A percentile compares a stretch with the other conserved stretches of the same genome.
These are phyloP conservation scores for Rubus parviflorus DNA, from an alignment of 306 rosid genomes.

Conservation along the genomic window DNA sequence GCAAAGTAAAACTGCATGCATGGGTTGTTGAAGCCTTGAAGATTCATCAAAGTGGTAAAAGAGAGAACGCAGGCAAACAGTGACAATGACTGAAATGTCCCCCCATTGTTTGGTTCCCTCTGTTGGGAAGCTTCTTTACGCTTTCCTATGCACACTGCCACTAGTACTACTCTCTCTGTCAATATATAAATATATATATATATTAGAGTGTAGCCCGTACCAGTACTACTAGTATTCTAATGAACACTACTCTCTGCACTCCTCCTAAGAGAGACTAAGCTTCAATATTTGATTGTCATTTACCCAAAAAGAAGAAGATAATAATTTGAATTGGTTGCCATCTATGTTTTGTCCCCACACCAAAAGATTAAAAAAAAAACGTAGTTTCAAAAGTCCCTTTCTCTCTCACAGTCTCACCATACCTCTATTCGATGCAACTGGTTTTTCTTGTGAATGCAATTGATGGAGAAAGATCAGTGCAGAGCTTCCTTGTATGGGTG, in stretches of 20 bases:
- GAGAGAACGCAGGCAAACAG: neutral
- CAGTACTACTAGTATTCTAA: neutral
- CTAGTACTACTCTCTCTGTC: neutral
- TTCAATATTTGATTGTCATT: neutral
- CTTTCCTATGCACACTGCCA: conserved; percentile 50
- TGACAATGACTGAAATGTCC: conserved; percentile 45
- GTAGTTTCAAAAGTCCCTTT: neutral
- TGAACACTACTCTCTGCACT: neutral
- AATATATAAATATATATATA: neutral
- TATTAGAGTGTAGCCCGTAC: neutral
- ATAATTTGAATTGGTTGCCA: neutral
- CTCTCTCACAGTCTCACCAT: neutral
- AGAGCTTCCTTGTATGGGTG: neutral
- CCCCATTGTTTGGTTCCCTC: conserved; percentile 41
- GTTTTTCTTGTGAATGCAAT: neutral
- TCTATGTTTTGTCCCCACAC: neutral
- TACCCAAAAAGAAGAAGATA: neutral
- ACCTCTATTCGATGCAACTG: neutral
- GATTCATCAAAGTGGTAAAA: conserved; percentile 17
- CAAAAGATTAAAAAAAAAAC: neutral
- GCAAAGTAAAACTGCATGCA: conserved; percentile 14
- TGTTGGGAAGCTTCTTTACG: conserved; percentile 86
- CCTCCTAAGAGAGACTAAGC: neutral
- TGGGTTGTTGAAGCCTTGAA: conserved; percentile 1
- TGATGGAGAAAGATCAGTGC: conserved; percentile 4